Conservation (phyloP, 495 filamentous ascomycete species). For the Aspergillus nidulans region DNA sequence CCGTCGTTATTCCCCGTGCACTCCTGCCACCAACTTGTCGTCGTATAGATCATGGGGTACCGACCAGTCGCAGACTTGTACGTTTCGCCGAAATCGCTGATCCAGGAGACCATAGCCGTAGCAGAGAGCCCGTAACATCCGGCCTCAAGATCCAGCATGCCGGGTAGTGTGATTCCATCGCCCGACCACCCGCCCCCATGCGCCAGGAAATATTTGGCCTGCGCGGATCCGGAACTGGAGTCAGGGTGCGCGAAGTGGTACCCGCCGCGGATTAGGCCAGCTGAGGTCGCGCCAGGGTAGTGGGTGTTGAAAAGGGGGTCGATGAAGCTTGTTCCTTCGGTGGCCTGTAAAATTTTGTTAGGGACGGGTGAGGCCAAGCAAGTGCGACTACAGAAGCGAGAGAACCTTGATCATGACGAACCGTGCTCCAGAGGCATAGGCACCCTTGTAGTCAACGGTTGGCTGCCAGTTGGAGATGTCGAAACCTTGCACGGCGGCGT, state of each 20-base stretch:
- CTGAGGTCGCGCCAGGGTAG: constrained; percentile 50
- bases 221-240: constrained; percentile 36
- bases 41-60: constrained; percentile 56
- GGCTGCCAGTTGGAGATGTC: constrained; percentile 50
- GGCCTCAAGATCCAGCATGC: constrained; percentile 58
- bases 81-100: constrained; percentile 49
- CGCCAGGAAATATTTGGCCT: constrained; percentile 51
- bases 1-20: constrained; percentile 51
- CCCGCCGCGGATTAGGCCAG: constrained; percentile 52
- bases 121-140: constrained; percentile 46
- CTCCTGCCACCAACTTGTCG: constrained; percentile 51
- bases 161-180: constrained; percentile 57
- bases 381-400: no score
- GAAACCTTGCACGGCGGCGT: constrained; percentile 53
- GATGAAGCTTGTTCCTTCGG: constrained; percentile 50
- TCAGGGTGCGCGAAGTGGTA: constrained; percentile 58
- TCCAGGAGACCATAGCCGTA: constrained; percentile 51
- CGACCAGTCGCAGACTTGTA: constrained; percentile 43
- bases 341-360: constrained; percentile 36
- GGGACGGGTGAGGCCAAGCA: background rate
- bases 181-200: constrained; percentile 55
- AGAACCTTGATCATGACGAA: constrained; percentile 66
- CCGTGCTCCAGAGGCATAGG: constrained; percentile 16
- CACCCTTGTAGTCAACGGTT: constrained; percentile 1
- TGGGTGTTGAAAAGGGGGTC: constrained; percentile 49